phyloP scores from a whole-genome alignment of 495 filamentous ascomycete genomes.

The Hyaloscypha bicolor region DNA sequence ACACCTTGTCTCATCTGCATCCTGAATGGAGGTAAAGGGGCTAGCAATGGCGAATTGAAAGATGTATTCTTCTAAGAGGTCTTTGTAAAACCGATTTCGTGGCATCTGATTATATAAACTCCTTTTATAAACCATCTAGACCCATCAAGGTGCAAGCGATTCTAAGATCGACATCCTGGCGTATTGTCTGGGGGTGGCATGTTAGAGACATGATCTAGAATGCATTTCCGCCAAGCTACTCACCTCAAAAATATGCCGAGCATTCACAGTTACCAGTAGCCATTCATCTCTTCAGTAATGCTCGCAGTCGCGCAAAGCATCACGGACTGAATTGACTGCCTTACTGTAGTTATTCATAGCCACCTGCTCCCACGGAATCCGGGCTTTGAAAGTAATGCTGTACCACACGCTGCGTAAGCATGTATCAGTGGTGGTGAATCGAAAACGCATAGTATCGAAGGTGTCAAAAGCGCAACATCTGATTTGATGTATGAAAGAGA shows the following conservation, averaged over 20 bases:
- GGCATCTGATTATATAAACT: not conserved
- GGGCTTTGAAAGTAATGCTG: not conserved
- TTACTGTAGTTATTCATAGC: not conserved
- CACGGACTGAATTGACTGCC: not conserved
- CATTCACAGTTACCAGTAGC: not conserved
- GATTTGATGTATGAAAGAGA: not conserved
- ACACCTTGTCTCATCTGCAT: not conserved
- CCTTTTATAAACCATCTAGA: not conserved
- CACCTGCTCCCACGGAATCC: not conserved
- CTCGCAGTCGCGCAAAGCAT: not conserved
- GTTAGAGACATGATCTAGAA: not conserved
- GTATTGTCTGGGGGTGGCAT: not conserved
- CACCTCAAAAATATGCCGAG: not conserved
- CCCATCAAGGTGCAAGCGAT: not conserved
- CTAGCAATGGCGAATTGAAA: conserved; percentile 1
- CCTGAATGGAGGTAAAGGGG: not conserved
- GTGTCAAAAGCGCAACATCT: not conserved
- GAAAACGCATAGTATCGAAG: not conserved
- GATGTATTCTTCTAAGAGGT: not conserved
- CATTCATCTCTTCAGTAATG: not conserved
- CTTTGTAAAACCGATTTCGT: not conserved
- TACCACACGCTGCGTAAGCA: not conserved
- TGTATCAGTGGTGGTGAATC: conserved; percentile 2
- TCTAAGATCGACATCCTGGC: not conserved
- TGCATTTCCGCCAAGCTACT: not conserved